Percentiles rank a stretch among this genome's conserved stretches.
Conservation (phyloP, 352 stramenopile species). For the Phytopythium litorale region DNA sequence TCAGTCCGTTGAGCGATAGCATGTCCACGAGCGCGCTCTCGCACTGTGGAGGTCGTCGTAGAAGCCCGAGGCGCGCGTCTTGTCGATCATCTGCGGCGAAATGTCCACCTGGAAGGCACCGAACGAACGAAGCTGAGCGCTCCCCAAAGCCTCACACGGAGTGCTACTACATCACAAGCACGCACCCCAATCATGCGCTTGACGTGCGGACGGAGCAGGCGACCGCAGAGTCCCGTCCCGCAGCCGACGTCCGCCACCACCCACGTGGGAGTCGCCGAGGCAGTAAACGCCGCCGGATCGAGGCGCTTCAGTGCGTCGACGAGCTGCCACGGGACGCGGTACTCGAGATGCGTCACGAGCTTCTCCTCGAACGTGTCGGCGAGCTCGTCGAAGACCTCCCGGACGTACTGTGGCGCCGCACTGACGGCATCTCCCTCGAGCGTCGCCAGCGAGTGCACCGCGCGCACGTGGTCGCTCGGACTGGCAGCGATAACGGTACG, state of each 20-base stretch:
- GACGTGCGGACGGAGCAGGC: constrained; percentile 53
- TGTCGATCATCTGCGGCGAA: constrained; percentile 78
- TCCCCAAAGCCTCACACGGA: not conserved
- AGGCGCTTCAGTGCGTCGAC: constrained; percentile 52
- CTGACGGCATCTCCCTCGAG: constrained; percentile 45
- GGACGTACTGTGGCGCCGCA: constrained; percentile 61
- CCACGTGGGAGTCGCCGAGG: constrained; percentile 19
- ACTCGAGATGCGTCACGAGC: constrained; percentile 72
- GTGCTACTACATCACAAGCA: not conserved
- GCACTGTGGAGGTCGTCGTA: constrained; percentile 77
- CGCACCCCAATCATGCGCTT: constrained; percentile 53
- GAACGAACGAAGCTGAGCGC: not conserved
- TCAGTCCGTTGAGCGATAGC: not conserved
- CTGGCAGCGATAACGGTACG: constrained; percentile 29
- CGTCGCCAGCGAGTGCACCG: constrained; percentile 61
- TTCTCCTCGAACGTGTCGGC: constrained; percentile 81
- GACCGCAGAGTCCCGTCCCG: constrained; percentile 74
- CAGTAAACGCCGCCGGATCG: constrained; percentile 22
- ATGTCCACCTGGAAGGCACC: constrained; percentile 53
- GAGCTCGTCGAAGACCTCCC: constrained; percentile 75
- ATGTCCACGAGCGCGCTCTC: constrained; percentile 1
- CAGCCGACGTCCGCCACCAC: constrained; percentile 61
- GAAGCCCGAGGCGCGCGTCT: constrained; percentile 47
- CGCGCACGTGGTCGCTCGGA: constrained; percentile 41
- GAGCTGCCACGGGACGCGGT: constrained; percentile 77